Evolutionary conservation across 2,329 filamentous ascomycete species (phyloP).

Genomic region (Sarocladiaceae sp.): DNA sequence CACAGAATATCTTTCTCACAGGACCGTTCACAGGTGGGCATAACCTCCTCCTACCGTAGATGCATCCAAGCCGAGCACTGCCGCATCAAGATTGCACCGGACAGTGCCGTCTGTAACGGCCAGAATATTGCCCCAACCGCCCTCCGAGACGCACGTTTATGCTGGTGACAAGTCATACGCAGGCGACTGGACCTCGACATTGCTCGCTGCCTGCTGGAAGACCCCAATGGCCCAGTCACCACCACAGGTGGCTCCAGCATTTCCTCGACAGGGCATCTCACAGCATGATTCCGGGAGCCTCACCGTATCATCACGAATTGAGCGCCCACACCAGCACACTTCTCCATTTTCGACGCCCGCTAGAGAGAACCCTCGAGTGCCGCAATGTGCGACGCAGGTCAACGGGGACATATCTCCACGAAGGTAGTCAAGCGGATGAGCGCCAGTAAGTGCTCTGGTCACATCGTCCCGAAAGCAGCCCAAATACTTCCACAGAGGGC

Average conservation of each 20-base stretch:
- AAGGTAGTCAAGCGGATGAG: slow-evolving; percentile 19
- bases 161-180: not conserved
- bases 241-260: slow-evolving; percentile 16
- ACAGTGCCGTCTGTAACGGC: too few relatives aligned
- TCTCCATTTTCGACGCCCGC: slow-evolving; percentile 43
- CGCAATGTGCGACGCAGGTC: slow-evolving; percentile 42
- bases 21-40: too few relatives aligned
- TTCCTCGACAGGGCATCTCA: slow-evolving; percentile 16
- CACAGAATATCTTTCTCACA: too few relatives aligned
- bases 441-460: slow-evolving; percentile 16
- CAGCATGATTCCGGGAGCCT: slow-evolving; percentile 20
- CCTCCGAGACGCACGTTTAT: too few relatives aligned
- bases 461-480: slow-evolving; percentile 26
- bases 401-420: slow-evolving; percentile 38
- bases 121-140: too few relatives aligned
- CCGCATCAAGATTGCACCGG: too few relatives aligned
- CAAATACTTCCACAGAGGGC: slow-evolving; percentile 19
- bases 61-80: too few relatives aligned
- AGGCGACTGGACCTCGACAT: too few relatives aligned
- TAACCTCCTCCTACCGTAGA: too few relatives aligned
- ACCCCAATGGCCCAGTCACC: slow-evolving; percentile 21
- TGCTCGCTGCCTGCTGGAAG: slow-evolving; percentile 7
- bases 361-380: slow-evolving; percentile 29
- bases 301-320: slow-evolving; percentile 17
- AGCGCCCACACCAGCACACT: slow-evolving; percentile 46